phyloP scores from a whole-genome alignment of 768 basidiomycete species.

The Hebeloma cylindrosporum region DNA sequence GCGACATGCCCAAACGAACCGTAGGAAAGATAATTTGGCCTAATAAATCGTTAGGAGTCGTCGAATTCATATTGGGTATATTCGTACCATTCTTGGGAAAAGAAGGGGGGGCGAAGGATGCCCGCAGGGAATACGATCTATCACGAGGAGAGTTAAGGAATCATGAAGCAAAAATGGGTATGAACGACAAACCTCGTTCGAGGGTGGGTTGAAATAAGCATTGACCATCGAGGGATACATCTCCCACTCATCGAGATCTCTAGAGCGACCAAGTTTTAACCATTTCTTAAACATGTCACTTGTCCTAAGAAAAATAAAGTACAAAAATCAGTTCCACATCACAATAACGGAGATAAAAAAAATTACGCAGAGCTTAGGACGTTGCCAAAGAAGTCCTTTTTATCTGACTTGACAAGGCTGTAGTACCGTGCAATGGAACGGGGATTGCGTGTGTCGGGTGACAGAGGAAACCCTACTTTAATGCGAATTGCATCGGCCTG shows the following conservation, averaged over 20 bases:
- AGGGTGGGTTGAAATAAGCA: slow-evolving; percentile 85
- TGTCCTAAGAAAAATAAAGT: slow-evolving; percentile 34
- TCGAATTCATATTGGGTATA: not conserved
- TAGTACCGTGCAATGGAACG: slow-evolving; percentile 76
- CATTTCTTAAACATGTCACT: slow-evolving; percentile 69
- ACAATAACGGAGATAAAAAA: not conserved
- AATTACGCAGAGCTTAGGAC: slow-evolving; percentile 61
- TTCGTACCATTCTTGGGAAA: slow-evolving; percentile 70
- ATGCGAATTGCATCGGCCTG: slow-evolving; percentile 80
- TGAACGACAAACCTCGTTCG: slow-evolving; percentile 65
- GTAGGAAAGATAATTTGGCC: slow-evolving; percentile 89
- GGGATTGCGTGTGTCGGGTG: slow-evolving; percentile 77
- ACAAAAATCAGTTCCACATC: not conserved
- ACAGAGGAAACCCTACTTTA: slow-evolving; percentile 92
- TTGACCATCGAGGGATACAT: slow-evolving; percentile 88
- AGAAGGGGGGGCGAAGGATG: slow-evolving; percentile 91
- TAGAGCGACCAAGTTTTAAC: slow-evolving; percentile 64
- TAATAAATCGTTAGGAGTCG: slow-evolving; percentile 24
- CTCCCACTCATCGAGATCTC: slow-evolving; percentile 79
- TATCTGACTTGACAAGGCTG: slow-evolving; percentile 58
- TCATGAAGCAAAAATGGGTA: not conserved
- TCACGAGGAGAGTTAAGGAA: not conserved
- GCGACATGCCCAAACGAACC: slow-evolving; percentile 93
- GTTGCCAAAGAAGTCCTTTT: slow-evolving; percentile 81
- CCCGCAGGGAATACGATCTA: slow-evolving; percentile 97